These are phyloP conservation scores for Aspergillus carlsbadensis DNA, from an alignment of 495 filamentous ascomycete genomes.

Conservation along the genomic window DNA sequence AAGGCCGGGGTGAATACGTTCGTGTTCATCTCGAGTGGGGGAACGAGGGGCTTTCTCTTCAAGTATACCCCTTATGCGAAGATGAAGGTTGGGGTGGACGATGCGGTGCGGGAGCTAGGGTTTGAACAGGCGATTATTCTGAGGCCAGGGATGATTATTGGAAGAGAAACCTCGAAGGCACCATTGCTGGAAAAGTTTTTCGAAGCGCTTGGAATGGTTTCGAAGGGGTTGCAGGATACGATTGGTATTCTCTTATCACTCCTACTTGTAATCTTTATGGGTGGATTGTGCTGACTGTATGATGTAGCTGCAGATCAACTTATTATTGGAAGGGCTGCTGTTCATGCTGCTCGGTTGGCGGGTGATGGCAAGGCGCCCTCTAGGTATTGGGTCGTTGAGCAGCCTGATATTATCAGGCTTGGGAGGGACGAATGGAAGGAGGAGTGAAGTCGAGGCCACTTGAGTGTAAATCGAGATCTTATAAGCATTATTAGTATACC, in stretches of 20 bases:
- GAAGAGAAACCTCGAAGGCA: constrained; percentile 31
- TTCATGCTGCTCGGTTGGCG: constrained; percentile 31
- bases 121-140: constrained; percentile 41
- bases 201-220: constrained; percentile 25
- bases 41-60: constrained; percentile 28
- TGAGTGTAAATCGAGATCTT: too few relatives aligned
- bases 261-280: background rate
- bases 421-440: constrained; percentile 38
- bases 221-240: constrained; percentile 30
- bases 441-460: too few relatives aligned
- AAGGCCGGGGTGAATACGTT: constrained; percentile 49
- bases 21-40: constrained; percentile 46
- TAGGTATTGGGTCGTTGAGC: constrained; percentile 35
- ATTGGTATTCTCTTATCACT: constrained; percentile 26
- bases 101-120: constrained; percentile 35
- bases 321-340: constrained; percentile 37
- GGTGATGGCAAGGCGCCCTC: constrained; percentile 37
- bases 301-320: constrained; percentile 32
- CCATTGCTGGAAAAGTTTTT: constrained; percentile 28
- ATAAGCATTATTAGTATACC: too few relatives aligned
- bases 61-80: constrained; percentile 33
- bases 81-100: constrained; percentile 42
- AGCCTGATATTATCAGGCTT: constrained; percentile 33
- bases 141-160: constrained; percentile 40
- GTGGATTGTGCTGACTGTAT: constrained; percentile 1